These are phyloP conservation scores for Phytomonas francai DNA, from an alignment of 208 protist genomes.

Conservation along the genomic window DNA sequence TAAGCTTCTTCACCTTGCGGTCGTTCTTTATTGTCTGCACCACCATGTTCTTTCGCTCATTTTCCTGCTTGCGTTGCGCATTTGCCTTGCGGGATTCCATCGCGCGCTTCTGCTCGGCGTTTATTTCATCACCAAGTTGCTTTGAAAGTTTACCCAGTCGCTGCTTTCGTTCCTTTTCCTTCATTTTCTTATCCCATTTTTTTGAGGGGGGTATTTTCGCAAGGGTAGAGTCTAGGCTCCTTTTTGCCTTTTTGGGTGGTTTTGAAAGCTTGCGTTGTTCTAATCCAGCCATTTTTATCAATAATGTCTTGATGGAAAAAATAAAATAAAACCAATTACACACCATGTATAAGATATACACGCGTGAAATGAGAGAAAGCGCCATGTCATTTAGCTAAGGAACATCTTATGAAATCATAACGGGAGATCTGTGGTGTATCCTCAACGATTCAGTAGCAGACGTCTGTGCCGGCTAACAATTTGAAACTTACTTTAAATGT, in stretches of 20 bases:
- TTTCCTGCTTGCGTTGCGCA: constrained; percentile 63
- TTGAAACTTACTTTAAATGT: too few species aligned
- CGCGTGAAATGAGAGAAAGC: not conserved
- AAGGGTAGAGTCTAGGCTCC: constrained; percentile 27
- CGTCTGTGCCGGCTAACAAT: too few species aligned
- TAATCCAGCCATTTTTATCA: constrained; percentile 37
- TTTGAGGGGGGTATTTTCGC: constrained; percentile 47
- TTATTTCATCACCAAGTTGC: constrained; percentile 76
- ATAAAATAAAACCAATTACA: not conserved
- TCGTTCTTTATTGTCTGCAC: constrained; percentile 88
- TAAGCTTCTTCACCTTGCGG: constrained; percentile 83
- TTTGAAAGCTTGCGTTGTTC: constrained; percentile 66
- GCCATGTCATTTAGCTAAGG: too few species aligned
- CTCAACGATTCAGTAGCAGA: too few species aligned
- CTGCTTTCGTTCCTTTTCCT: constrained; percentile 49
- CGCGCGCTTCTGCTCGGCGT: constrained; percentile 68
- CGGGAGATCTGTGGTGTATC: too few species aligned
- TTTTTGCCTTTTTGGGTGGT: constrained; percentile 39
- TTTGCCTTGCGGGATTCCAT: constrained; percentile 79
- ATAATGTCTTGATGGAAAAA: constrained; percentile 7
- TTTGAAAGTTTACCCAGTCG: constrained; percentile 57
- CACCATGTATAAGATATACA: not conserved
- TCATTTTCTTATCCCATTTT: constrained; percentile 77
- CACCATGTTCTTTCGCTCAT: constrained; percentile 90
- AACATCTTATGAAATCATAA: too few species aligned